Base-by-base conservation (phyloP, 441 rosid genomes). In the Theobroma grandiflorum region DNA sequence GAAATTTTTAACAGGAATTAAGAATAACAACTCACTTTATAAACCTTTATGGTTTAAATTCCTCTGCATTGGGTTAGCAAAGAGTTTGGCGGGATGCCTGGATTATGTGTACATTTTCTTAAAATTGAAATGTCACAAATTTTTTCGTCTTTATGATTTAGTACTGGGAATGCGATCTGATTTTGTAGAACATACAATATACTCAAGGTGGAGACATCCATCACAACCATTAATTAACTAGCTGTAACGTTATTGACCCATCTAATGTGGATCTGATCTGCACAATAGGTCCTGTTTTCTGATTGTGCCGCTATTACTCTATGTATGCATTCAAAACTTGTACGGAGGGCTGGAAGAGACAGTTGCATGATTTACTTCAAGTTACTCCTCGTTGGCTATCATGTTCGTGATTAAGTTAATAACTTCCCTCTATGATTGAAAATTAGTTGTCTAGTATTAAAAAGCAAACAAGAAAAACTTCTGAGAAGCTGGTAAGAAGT, bases 31-130 rank as follows among this genome's bases (percentile, higher is more conserved):
- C 11, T 0, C 31, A 26, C 8, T 53, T 8, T 53, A 2, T 16
- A 53, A 18, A 53, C 16, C 58, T 4, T 53, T 53, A 53, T 16
- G 16, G 8, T 16, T 35, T 35, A 0, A 64, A 14, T 8, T 35
- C 42, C 11, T 64, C 6, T 64, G 40, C 50, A 67, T 40, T 58
- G 14, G 5, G 5, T 42, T 22, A 64, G 71, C 49, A 37, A 66
- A 57, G 47, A 66, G 71, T 66, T 66, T 66, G 50, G 20, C 8
- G 43, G 50, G 15, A 58, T 58, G 31, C 49, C 31, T 66, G 72
- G 22, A 3, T n/a, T 15, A 3, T 50, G 4, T 20, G 10, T 53
- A 9, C 59, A 53, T 18, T 26, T 26, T 18, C 57, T 52, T n/a
- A 52, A 52, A 52, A 52, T 16, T 52, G 12, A 58, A 58, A 58